A percentile compares a stretch with the other conserved stretches of the same genome.
phyloP scores from a whole-genome alignment of 2,329 filamentous ascomycete species.

The Exophiala sp. region DNA sequence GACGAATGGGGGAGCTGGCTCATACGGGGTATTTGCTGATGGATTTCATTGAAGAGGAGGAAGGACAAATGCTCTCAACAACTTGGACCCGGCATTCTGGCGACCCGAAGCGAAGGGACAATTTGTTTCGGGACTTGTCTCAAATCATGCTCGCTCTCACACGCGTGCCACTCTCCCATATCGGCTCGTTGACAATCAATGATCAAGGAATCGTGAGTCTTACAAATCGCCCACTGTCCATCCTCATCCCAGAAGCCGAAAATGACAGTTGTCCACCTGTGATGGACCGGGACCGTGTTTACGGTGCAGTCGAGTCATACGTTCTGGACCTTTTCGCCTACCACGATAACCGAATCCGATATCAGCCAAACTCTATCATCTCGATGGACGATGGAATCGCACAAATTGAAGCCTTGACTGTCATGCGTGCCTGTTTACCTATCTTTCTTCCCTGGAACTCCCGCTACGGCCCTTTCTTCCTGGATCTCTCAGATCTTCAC shows the following conservation, averaged over 20 bases:
- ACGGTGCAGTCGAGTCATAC: slow-evolving; percentile 29
- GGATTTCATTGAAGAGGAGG: slow-evolving; percentile 22
- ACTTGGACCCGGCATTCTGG: slow-evolving; percentile 2
- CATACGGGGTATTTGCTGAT: slow-evolving; percentile 21
- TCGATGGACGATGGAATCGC: slow-evolving; percentile 12
- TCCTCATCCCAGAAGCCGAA: slow-evolving; percentile 29
- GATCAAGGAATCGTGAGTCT: slow-evolving; percentile 27
- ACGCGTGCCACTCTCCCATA: slow-evolving; percentile 20
- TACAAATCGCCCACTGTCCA: slow-evolving; percentile 29
- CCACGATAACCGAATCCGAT: slow-evolving; percentile 30
- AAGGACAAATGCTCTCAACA: slow-evolving; percentile 22
- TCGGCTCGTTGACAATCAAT: slow-evolving; percentile 29
- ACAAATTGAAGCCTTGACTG: slow-evolving; percentile 29
- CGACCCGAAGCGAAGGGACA: slow-evolving; percentile 16
- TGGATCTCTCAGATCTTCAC: slow-evolving; percentile 39
- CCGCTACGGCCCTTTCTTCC: slow-evolving; percentile 35
- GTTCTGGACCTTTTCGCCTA: slow-evolving; percentile 29
- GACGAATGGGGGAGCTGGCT: neutral
- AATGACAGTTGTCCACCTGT: slow-evolving; percentile 29
- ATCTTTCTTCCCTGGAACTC: slow-evolving; percentile 32
- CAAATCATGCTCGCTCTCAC: slow-evolving; percentile 29
- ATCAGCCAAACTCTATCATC: slow-evolving; percentile 29
- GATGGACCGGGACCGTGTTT: slow-evolving; percentile 28
- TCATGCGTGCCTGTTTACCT: slow-evolving; percentile 29
- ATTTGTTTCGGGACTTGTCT: slow-evolving; percentile 28